Percentiles rank a stretch among this genome's conserved stretches.
Evolutionary conservation across 768 basidiomycete genomes (phyloP).

Genomic region (Rhodotorula paludigena): DNA sequence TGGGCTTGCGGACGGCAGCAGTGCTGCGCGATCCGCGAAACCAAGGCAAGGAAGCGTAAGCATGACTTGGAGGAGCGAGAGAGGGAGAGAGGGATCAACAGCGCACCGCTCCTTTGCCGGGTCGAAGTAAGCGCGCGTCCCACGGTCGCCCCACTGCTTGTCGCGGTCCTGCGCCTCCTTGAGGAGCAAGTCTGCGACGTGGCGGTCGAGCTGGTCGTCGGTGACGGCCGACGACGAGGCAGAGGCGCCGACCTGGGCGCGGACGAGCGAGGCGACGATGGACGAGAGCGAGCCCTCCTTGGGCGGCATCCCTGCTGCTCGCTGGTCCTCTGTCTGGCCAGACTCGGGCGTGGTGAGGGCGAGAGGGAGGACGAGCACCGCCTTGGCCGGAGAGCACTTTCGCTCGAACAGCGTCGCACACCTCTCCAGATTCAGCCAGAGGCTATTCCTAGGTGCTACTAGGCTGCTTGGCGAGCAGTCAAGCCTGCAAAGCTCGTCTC

Average conservation of each 20-base stretch:
- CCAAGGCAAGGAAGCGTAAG: neutral
- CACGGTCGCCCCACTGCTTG: slow-evolving; percentile 62
- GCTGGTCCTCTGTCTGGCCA: no score
- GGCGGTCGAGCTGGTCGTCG: slow-evolving; percentile 68
- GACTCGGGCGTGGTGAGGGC: no score
- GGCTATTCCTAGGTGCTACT: no score
- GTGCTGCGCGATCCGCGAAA: neutral
- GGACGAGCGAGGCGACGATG: slow-evolving; percentile 31
- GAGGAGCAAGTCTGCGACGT: slow-evolving; percentile 85
- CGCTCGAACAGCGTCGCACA: no score
- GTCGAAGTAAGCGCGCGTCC: slow-evolving; percentile 28
- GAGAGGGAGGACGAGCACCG: no score
- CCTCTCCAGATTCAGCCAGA: no score
- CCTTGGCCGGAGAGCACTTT: no score
- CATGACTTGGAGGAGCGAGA: slow-evolving; percentile 53
- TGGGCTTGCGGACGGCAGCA: slow-evolving; percentile 59
- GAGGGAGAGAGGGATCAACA: neutral
- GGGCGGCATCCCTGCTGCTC: no score
- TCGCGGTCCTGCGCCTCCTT: slow-evolving; percentile 91
- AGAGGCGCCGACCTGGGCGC: slow-evolving; percentile 13
- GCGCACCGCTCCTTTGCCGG: slow-evolving; percentile 30
- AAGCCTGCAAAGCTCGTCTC: no score
- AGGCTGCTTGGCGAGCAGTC: no score
- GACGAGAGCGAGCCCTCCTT: slow-evolving; percentile 18
- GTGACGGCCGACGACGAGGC: neutral